These are phyloP conservation scores for Metarhizium humberi DNA, from an alignment of 2,329 filamentous ascomycete species.

Conservation along the genomic window DNA sequence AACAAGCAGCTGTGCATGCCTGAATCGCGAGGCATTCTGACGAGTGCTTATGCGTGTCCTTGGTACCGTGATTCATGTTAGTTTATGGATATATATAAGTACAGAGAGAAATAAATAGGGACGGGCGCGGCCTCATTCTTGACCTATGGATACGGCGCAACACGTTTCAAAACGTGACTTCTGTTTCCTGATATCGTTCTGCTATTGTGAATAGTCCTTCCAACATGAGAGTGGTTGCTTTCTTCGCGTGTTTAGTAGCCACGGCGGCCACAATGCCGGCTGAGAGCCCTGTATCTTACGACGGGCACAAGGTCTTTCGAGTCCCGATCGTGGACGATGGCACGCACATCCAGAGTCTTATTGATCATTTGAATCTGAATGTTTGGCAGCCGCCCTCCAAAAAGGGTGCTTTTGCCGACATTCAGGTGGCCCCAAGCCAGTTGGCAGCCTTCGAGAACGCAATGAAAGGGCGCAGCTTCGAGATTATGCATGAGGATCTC, in stretches of 20 bases:
- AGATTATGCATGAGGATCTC: constrained; percentile 30
- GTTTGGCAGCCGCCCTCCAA: constrained; percentile 26
- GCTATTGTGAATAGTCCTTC: neutral
- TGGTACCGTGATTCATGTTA: too few relatives aligned
- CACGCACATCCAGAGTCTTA: constrained; percentile 21
- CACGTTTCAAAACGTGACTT: neutral
- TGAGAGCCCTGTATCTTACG: constrained; percentile 24
- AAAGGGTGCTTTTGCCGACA: constrained; percentile 26
- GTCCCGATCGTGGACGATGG: constrained; percentile 26
- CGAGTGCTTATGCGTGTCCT: too few relatives aligned
- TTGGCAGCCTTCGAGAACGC: constrained; percentile 23
- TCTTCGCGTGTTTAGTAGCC: constrained; percentile 10
- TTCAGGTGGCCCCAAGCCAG: constrained; percentile 28
- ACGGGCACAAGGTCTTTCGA: constrained; percentile 36
- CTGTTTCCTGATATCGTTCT: neutral
- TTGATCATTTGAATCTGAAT: constrained; percentile 23
- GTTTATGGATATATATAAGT: too few relatives aligned
- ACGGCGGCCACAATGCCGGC: constrained; percentile 9
- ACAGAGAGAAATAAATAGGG: too few relatives aligned
- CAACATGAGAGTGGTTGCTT: constrained; percentile 11
- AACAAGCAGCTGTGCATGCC: too few relatives aligned
- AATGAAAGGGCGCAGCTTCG: constrained; percentile 19
- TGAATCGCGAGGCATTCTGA: too few relatives aligned
- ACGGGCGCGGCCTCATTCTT: too few relatives aligned
- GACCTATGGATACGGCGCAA: too few relatives aligned